Conservation (phyloP, 2,329 filamentous ascomycete species). For the Aureobasidium subglaciale region DNA sequence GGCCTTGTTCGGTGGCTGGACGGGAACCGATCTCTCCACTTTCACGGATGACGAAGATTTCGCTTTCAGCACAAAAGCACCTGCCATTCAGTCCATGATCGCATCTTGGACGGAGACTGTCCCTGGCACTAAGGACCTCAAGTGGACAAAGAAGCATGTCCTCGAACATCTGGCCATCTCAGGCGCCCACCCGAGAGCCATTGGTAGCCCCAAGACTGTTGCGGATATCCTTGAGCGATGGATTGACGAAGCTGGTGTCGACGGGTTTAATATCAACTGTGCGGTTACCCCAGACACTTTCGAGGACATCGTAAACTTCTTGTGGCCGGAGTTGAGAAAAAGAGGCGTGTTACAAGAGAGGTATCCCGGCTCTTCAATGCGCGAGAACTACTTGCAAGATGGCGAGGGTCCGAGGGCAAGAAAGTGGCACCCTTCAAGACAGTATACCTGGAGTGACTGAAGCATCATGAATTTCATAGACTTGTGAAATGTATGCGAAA, state of each 20-base stretch:
- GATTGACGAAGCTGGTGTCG: slow-evolving; percentile 61
- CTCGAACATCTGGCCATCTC: slow-evolving; percentile 62
- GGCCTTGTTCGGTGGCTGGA: slow-evolving; percentile 70
- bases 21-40: slow-evolving; percentile 55
- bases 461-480: no score
- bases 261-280: slow-evolving; percentile 69
- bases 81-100: slow-evolving; percentile 51
- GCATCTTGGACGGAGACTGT: slow-evolving; percentile 51
- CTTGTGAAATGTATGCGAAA: no score
- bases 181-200: slow-evolving; percentile 56
- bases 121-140: slow-evolving; percentile 47
- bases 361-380: slow-evolving; percentile 22
- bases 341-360: slow-evolving; percentile 29
- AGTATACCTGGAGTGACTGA: slow-evolving; percentile 14
- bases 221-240: slow-evolving; percentile 62
- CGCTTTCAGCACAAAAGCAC: slow-evolving; percentile 48
- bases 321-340: slow-evolving; percentile 32
- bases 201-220: slow-evolving; percentile 58
- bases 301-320: slow-evolving; percentile 55
- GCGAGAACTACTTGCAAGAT: slow-evolving; percentile 25
- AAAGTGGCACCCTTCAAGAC: slow-evolving; percentile 20
- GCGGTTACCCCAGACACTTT: slow-evolving; percentile 60
- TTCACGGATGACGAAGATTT: slow-evolving; percentile 60
- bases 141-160: slow-evolving; percentile 66
- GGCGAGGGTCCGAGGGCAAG: slow-evolving; percentile 22